Conservation (phyloP, 176 grass and related monocot genomes). For the Phoenix roebelenii region DNA sequence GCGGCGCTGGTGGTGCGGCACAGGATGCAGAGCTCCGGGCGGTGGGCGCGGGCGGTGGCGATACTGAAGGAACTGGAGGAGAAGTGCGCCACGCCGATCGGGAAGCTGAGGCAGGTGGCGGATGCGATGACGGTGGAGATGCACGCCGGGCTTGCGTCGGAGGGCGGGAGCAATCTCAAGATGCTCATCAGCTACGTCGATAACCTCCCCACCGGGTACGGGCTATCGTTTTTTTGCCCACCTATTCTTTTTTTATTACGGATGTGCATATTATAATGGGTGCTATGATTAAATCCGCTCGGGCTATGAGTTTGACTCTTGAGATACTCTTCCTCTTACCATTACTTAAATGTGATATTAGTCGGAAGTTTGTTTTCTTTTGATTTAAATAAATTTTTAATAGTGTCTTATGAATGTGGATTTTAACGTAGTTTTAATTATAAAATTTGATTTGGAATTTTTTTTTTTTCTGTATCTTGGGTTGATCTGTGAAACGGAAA, state of each 20-base stretch:
- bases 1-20: constrained; percentile 23
- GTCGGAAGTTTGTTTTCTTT: too few species aligned
- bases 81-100: constrained; percentile 37
- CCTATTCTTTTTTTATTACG: not conserved
- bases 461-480: too few species aligned
- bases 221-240: not conserved
- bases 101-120: constrained; percentile 54
- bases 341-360: too few species aligned
- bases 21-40: constrained; percentile 25
- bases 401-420: too few species aligned
- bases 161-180: constrained; percentile 52
- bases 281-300: too few species aligned
- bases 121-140: constrained; percentile 78
- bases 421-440: too few species aligned
- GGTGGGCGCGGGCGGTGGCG: constrained; percentile 28
- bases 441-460: too few species aligned
- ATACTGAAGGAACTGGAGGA: constrained; percentile 36
- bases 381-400: too few species aligned
- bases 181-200: constrained; percentile 86
- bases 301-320: too few species aligned
- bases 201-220: constrained; percentile 66
- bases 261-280: not conserved
- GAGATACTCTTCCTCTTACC: too few species aligned
- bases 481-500: too few species aligned
- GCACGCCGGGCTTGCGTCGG: constrained; percentile 50